Conservation (phyloP, 1,284 basidiomycete genomes). For the Cryptococcus floricola region DNA sequence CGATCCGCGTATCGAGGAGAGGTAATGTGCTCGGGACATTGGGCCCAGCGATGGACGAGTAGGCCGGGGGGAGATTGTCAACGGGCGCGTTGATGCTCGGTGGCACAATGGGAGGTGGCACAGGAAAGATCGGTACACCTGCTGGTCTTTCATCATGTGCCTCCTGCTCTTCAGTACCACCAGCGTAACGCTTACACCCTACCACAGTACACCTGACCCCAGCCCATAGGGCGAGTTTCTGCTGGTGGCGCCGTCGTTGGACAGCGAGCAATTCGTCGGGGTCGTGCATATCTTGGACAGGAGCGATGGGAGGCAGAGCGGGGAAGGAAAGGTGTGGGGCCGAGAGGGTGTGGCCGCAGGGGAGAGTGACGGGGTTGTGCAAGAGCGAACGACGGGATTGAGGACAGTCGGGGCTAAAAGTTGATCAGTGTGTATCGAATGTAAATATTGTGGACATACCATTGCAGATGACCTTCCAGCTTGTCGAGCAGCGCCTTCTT, state of each 20-base stretch:
- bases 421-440: too few relatives aligned
- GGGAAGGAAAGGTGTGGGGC: slow-evolving; percentile 43
- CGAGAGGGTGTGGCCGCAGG: slow-evolving; percentile 60
- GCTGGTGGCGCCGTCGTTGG: slow-evolving; percentile 30
- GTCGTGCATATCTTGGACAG: slow-evolving; percentile 15
- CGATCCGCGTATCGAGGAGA: slow-evolving; percentile 60
- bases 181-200: slow-evolving; percentile 30
- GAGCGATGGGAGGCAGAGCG: slow-evolving; percentile 25
- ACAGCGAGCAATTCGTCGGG: slow-evolving; percentile 25
- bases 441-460: too few relatives aligned
- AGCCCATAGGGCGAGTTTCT: slow-evolving; percentile 34
- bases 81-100: slow-evolving; percentile 35
- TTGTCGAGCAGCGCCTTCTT: neutral
- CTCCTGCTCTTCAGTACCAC: neutral
- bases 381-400: slow-evolving; percentile 24
- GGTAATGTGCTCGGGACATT: slow-evolving; percentile 26
- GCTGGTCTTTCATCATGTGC: neutral
- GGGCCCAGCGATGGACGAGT: slow-evolving; percentile 25
- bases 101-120: slow-evolving; percentile 12
- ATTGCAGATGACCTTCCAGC: too few relatives aligned
- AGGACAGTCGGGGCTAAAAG: too few relatives aligned
- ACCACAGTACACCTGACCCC: slow-evolving; percentile 40
- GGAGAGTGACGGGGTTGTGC: slow-evolving; percentile 54
- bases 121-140: slow-evolving; percentile 24
- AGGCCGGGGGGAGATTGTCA: slow-evolving; percentile 29